Evolutionary conservation across 768 basidiomycete species (phyloP).

Genomic region (Russula abietina): DNA sequence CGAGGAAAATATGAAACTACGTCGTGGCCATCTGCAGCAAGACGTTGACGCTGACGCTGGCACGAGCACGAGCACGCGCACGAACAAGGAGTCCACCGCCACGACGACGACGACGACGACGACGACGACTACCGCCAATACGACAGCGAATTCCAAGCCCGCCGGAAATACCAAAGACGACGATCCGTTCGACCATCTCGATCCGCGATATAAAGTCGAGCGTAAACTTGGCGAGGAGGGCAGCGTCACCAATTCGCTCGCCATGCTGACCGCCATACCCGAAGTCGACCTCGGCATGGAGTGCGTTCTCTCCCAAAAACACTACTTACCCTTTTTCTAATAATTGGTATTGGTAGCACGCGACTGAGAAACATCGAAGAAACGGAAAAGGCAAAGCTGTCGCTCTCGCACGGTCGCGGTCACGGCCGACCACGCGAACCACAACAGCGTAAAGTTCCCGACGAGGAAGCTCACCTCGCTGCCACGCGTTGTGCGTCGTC

Average conservation of each 20-base stretch:
- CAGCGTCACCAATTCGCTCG: conserved; percentile 85
- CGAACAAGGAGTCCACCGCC: background rate
- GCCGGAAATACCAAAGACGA: conserved; percentile 49
- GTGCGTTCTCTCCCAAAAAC: conserved; percentile 55
- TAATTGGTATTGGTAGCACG: conserved; percentile 42
- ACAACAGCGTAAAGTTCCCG: conserved; percentile 36
- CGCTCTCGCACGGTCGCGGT: conserved; percentile 56
- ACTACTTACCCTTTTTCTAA: background rate
- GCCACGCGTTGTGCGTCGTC: conserved; percentile 73
- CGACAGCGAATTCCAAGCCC: conserved; percentile 27
- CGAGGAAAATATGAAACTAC: conserved; percentile 83
- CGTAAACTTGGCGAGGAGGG: conserved; percentile 68
- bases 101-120: too few species aligned
- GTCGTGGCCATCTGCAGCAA: conserved; percentile 48
- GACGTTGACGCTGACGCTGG: background rate
- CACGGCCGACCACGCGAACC: conserved; percentile 42
- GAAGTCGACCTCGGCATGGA: conserved; percentile 99
- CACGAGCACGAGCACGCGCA: conserved; percentile 15
- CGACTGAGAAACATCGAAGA: conserved; percentile 95
- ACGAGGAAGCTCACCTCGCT: conserved; percentile 78
- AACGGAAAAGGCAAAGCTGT: conserved; percentile 92
- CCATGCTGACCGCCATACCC: conserved; percentile 97
- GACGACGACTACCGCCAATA: background rate
- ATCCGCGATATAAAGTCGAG: conserved; percentile 55
- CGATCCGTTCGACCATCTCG: conserved; percentile 71